Evolutionary conservation across 108 stramenopile species (phyloP), one percentile per base, ranked within the genome.

Genomic region (Discostella pseudostelligera): DNA sequence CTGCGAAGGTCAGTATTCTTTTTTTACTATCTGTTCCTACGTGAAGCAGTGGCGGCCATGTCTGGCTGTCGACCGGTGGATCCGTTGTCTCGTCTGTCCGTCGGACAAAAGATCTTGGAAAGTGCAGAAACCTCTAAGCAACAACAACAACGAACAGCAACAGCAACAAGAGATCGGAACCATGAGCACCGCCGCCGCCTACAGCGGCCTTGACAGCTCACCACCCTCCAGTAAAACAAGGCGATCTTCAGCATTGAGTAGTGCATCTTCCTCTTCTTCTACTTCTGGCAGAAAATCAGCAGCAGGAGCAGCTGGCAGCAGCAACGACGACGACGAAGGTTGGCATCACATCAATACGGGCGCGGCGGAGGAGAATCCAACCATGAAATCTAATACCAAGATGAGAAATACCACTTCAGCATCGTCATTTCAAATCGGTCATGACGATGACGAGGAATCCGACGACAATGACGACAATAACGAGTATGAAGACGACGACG

Each of bases 331-430:
- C 45, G 46, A 48, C 11, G 46, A 48, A 4, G 61, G 36, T 26
- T 62, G 61, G 61, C 61, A 47, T 26, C 39, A 62, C 17, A 28
- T 62, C 29, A n/a, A 21, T 3, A 10, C 48, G 22, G 24, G 24
- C 11, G 48, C 16, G 24, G 16, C 48, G 1, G 16, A 11, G 7
- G 1, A 0, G 24, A 24, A 16, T 28, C 40, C 8, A 0, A 25
- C 7, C 9, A 25, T 8, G 25, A 55, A 44, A 43, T 16, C 24
- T 9, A 8, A 20, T 16, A 1, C 16, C 48, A n/a, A n/a, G n/a
- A n/a, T n/a, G n/a, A n/a, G n/a, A n/a, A n/a, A n/a, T n/a, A 7
- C 20, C 14, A 20, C 40, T 35, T 8, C 37, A 22, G 3, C 37
- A 39, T 22, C 50, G 50, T 53, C 22, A 39, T 26, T 39, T 3